Evolutionary conservation across 495 filamentous ascomycete species (phyloP).

Genomic region (Chaetomidium leptoderma): DNA sequence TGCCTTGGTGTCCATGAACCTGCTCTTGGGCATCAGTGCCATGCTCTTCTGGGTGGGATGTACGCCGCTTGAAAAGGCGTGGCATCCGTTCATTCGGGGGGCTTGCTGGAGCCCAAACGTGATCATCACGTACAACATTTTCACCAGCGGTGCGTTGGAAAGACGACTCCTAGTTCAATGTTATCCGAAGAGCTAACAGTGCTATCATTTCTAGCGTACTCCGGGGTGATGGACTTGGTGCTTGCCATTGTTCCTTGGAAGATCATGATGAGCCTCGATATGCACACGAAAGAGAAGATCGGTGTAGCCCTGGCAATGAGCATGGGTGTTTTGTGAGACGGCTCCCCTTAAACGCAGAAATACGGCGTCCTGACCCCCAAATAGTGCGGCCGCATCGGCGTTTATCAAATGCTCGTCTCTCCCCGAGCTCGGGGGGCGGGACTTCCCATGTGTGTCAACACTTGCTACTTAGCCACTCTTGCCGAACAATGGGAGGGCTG

Average conservation of each 20-base stretch:
- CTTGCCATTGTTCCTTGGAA: background rate
- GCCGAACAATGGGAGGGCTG: background rate
- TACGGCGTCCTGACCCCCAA: background rate
- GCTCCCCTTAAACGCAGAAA: background rate
- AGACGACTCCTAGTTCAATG: no score
- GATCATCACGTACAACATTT: background rate
- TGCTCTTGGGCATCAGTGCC: background rate
- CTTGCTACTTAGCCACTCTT: background rate
- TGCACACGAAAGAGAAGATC: background rate
- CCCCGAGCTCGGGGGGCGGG: conserved; percentile 22
- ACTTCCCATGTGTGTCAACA: conserved; percentile 20
- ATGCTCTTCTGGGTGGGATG: conserved; percentile 2
- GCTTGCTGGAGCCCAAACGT: background rate
- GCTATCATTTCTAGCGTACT: background rate
- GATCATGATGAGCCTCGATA: background rate
- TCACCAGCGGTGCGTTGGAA: background rate
- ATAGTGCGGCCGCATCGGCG: background rate
- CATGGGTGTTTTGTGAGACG: background rate
- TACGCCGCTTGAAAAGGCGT: background rate
- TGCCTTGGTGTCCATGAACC: conserved; percentile 1
- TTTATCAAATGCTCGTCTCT: conserved; percentile 30
- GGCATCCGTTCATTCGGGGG: background rate
- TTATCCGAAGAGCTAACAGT: no score
- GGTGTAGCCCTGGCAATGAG: background rate
- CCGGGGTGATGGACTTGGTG: background rate